Evolutionary conservation across 768 basidiomycete species (phyloP), one percentile per base, ranked within the genome.

Genomic region (Agrocybe pediades): DNA sequence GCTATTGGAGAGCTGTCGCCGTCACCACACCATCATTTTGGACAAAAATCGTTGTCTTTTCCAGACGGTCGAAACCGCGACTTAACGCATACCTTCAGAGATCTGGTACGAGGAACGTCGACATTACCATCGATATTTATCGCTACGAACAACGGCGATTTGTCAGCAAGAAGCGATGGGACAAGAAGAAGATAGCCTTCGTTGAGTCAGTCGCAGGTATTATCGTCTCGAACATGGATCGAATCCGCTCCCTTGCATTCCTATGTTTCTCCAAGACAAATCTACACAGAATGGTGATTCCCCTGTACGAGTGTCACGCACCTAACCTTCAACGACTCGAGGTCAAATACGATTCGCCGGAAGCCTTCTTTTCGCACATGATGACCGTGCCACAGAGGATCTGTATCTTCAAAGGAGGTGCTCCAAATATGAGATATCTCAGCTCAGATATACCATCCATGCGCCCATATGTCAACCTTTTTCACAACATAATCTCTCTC

Each of bases 1-100:
- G 51, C 16, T 65, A 62, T 44, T 80, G 78, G 76, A 69, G 79
- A 42, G 61, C 60, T 2, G 58, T 72, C 15, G 75, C 74, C 1
- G 48, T 75, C 21, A 57, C 61, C 13, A 72, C 68, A 5, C 71
- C 74, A 2, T 46, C 59, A 4, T 65, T 81, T 6, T 81, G 80
- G 79, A 70, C 54, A 42, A 67, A 64, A 19, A 68, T 79, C 39
- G 51, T 65, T 30, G 65, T 73, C 24, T 68, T 63, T 26, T 68
- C 71, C 2, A 56, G 48, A 16, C 42, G 56, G 8, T 71, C 71
- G 19, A 25, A 63, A 9, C 60, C 58, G 9, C 58, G 64, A 50
- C 59, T 66, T 1, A 36, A 50, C 17, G 46, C 50, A 16, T 75
- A 73, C 54, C 46, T 75, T 24, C 49, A 65, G 53, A 63, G 74